These are phyloP conservation scores for Salix koriyanagi DNA, from an alignment of 345 rosid species.

Conservation along the genomic window DNA sequence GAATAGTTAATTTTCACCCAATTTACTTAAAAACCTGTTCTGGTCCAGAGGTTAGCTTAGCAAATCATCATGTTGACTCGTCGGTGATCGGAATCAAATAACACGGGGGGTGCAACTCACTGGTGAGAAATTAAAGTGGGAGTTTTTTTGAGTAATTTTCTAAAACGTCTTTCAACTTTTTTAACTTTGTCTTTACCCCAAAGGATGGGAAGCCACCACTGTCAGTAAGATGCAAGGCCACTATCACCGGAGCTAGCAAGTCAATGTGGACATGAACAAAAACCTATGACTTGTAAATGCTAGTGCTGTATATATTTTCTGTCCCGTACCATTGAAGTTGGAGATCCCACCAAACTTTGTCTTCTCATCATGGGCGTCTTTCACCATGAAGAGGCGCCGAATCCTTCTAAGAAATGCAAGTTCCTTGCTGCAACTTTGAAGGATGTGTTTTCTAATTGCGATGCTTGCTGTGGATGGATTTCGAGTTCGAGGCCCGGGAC, in stretches of 20 bases:
- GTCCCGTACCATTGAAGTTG: slow-evolving; percentile 1
- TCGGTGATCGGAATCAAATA: no score
- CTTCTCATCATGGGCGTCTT: slow-evolving; percentile 48
- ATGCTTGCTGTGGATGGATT: slow-evolving; percentile 29
- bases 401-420: slow-evolving; percentile 41
- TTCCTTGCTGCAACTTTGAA: slow-evolving; percentile 42
- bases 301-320: slow-evolving; percentile 3
- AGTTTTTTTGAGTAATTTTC: slow-evolving; percentile 19
- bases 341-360: not conserved
- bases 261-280: slow-evolving; percentile 27
- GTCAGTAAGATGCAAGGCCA: slow-evolving; percentile 45
- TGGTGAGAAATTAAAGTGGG: not conserved
- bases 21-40: no score
- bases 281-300: slow-evolving; percentile 12
- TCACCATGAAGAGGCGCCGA: slow-evolving; percentile 43
- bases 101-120: no score
- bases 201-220: slow-evolving; percentile 28
- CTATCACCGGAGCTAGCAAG: slow-evolving; percentile 22
- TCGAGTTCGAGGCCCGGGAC: slow-evolving; percentile 29
- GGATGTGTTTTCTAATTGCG: slow-evolving; percentile 55
- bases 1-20: no score
- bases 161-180: slow-evolving; percentile 18
- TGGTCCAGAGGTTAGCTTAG: no score
- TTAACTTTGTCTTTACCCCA: slow-evolving; percentile 59
- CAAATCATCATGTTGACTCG: no score